Percentiles rank a stretch among this genome's conserved stretches.
phyloP scores from a whole-genome alignment of 305 asterid species.

The Solanum hybrid region DNA sequence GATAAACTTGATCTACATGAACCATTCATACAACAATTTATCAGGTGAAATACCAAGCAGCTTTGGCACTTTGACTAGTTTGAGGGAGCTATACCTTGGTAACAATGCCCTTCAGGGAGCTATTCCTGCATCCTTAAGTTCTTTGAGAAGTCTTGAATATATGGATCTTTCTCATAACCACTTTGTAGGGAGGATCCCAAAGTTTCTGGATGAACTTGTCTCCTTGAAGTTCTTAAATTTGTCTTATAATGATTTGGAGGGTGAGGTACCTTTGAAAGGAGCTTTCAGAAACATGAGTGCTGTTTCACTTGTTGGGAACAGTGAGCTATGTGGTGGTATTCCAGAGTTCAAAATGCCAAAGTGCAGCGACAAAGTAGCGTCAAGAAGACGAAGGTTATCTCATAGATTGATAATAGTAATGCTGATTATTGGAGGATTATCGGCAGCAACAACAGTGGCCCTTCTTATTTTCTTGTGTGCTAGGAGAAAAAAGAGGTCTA shows the following conservation, averaged over 20 bases:
- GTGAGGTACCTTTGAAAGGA: slow-evolving; percentile 20
- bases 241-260: slow-evolving; percentile 14
- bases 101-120: slow-evolving; percentile 7
- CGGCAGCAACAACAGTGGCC: not conserved
- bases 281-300: slow-evolving; percentile 2
- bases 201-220: not conserved
- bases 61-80: not conserved
- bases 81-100: slow-evolving; percentile 1
- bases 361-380: not conserved
- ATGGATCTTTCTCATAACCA: slow-evolving; percentile 16
- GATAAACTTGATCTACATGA: slow-evolving; percentile 4
- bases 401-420: not conserved
- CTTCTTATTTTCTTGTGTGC: not conserved
- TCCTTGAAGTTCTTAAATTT: slow-evolving; percentile 4
- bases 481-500: not conserved
- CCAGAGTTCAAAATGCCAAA: slow-evolving; percentile 1
- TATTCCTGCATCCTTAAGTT: not conserved
- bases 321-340: slow-evolving; percentile 14
- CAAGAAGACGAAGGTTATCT: not conserved
- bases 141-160: not conserved
- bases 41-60: slow-evolving; percentile 8
- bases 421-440: not conserved
- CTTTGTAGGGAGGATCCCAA: slow-evolving; percentile 3
- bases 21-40: slow-evolving; percentile 9
- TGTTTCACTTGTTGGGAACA: slow-evolving; percentile 13